Percentiles rank a stretch among this genome's conserved stretches.
Conservation (phyloP, 192 early-diverging fungal genomes). For the Backusella macrospora region DNA sequence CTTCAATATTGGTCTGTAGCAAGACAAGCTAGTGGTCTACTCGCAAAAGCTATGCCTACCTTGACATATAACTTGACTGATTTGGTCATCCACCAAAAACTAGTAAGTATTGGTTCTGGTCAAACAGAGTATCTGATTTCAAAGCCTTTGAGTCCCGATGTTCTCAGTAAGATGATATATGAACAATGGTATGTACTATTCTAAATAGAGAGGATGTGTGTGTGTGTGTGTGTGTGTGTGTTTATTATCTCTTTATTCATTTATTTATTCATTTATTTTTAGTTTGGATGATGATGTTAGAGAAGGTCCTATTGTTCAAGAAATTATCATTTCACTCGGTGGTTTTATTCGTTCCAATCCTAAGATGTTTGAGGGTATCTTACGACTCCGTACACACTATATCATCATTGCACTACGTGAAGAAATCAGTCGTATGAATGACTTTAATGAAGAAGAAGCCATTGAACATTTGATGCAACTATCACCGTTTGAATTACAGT, state of each 20-base stretch:
- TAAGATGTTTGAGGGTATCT: conserved; percentile 79
- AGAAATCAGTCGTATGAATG: conserved; percentile 75
- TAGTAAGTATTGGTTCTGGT: conserved; percentile 77
- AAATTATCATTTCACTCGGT: conserved; percentile 80
- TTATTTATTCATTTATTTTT: background rate
- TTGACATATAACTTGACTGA: conserved; percentile 83
- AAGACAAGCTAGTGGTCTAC: conserved; percentile 77
- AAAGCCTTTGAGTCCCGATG: conserved; percentile 70
- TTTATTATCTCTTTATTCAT: conserved; percentile 8
- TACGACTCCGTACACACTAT: conserved; percentile 79
- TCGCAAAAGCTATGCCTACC: conserved; percentile 74
- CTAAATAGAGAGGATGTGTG: background rate
- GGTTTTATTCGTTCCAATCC: conserved; percentile 70
- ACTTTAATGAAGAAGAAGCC: conserved; percentile 78
- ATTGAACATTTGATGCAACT: conserved; percentile 81
- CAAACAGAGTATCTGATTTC: conserved; percentile 68
- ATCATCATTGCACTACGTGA: conserved; percentile 87
- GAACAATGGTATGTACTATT: conserved; percentile 54
- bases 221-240: background rate
- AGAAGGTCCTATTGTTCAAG: conserved; percentile 82
- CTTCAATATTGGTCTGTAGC: conserved; percentile 79
- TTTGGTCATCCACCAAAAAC: conserved; percentile 75
- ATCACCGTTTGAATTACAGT: conserved; percentile 81
- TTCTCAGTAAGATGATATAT: conserved; percentile 65
- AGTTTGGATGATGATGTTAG: conserved; percentile 72